Evolutionary conservation across 108 stramenopile genomes (phyloP).

Genomic region (Aurantiochytrium sp.): DNA sequence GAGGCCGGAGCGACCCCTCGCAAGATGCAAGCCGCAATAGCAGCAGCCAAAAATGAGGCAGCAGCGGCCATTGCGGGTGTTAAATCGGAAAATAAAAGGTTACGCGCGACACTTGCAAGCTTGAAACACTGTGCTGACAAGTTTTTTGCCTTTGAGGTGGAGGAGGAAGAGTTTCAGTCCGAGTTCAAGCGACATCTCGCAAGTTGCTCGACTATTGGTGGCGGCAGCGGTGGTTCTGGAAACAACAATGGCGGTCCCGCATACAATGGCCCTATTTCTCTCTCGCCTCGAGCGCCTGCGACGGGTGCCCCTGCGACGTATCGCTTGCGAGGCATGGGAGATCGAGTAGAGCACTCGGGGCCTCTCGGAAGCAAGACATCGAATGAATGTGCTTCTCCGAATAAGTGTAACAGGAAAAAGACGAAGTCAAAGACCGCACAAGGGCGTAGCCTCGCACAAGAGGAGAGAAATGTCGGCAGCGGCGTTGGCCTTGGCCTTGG

Average conservation of each 20-base stretch:
- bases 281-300: too few relatives aligned
- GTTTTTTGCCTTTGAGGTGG: slow-evolving; percentile 47
- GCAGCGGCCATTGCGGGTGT: neutral
- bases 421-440: too few relatives aligned
- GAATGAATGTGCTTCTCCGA: neutral
- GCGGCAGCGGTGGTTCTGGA: too few relatives aligned
- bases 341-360: neutral
- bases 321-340: slow-evolving; percentile 24
- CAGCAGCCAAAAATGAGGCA: slow-evolving; percentile 7
- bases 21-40: neutral
- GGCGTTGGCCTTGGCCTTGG: neutral
- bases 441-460: too few relatives aligned
- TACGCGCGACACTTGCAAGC: neutral
- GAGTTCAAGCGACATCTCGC: slow-evolving; percentile 3
- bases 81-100: neutral
- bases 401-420: neutral
- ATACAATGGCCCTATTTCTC: too few relatives aligned
- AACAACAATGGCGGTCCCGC: too few relatives aligned
- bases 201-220: too few relatives aligned
- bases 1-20: neutral
- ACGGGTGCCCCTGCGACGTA: neutral
- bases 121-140: neutral
- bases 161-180: slow-evolving; percentile 40
- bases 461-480: neutral
- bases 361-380: neutral